Conservation (phyloP, 352 stramenopile species). For the Globisporangium echinulatum region DNA sequence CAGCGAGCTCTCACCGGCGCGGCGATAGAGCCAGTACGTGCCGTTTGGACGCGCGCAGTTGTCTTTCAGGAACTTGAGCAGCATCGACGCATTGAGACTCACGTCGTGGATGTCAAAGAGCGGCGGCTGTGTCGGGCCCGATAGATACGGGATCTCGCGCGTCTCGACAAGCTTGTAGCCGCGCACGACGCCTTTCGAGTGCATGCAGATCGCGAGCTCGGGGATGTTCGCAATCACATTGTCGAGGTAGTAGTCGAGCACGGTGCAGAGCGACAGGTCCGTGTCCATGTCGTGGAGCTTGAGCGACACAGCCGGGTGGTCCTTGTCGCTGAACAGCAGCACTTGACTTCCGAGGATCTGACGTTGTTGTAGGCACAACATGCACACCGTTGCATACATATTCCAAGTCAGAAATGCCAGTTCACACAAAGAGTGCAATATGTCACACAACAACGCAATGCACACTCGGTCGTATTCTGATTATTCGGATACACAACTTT, state of each 20-base stretch:
- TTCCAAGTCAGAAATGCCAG: too few species aligned
- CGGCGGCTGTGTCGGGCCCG: slow-evolving; percentile 29
- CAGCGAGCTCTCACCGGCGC: slow-evolving; percentile 71
- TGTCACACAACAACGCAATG: not conserved
- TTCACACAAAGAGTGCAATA: too few species aligned
- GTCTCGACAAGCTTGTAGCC: slow-evolving; percentile 85
- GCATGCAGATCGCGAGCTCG: slow-evolving; percentile 82
- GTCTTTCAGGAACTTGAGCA: slow-evolving; percentile 82
- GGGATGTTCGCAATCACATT: slow-evolving; percentile 87
- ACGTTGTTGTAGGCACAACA: too few species aligned
- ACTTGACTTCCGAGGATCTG: slow-evolving; percentile 79
- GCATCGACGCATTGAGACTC: slow-evolving; percentile 81
- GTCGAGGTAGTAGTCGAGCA: slow-evolving; percentile 84
- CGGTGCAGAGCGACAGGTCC: slow-evolving; percentile 72
- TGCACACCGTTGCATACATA: too few species aligned
- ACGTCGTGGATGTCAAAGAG: slow-evolving; percentile 84
- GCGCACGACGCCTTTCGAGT: slow-evolving; percentile 77
- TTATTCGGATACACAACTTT: not conserved
- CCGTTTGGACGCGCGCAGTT: slow-evolving; percentile 80
- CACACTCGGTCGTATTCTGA: not conserved
- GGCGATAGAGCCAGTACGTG: slow-evolving; percentile 81
- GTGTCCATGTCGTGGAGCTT: slow-evolving; percentile 85
- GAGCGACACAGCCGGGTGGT: slow-evolving; percentile 77
- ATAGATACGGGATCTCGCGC: slow-evolving; percentile 79
- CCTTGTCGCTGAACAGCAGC: slow-evolving; percentile 76